Conservation (phyloP, 768 basidiomycete genomes). For the Cystofilobasidium bisporidii region DNA sequence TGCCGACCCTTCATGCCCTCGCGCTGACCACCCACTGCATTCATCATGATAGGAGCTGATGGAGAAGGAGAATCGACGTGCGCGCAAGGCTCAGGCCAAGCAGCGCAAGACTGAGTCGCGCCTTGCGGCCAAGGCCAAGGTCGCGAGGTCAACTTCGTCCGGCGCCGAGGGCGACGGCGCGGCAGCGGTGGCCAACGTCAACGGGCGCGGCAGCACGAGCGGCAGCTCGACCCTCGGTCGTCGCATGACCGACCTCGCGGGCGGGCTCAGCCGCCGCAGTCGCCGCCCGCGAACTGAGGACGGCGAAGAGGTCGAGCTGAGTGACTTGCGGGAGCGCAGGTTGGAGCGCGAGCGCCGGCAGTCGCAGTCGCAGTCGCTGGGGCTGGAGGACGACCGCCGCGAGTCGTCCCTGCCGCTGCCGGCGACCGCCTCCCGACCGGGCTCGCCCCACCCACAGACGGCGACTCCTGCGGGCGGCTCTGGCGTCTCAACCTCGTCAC, state of each 20-base stretch:
- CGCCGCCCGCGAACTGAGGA: conserved; percentile 4
- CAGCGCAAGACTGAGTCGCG: conserved; percentile 13
- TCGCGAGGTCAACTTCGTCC: background rate
- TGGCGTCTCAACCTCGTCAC: conserved; percentile 7
- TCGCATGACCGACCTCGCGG: background rate
- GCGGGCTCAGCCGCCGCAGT: background rate
- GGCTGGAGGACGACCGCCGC: background rate
- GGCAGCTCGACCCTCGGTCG: conserved; percentile 6
- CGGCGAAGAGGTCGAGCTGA: conserved; percentile 9
- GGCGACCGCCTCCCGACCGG: background rate
- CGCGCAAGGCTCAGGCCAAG: conserved; percentile 7
- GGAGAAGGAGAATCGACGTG: conserved; percentile 28
- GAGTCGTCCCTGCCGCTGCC: conserved; percentile 3
- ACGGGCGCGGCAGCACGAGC: background rate
- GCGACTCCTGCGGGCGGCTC: background rate
- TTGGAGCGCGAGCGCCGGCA: too few relatives aligned
- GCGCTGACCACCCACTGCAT: background rate
- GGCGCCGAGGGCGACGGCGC: conserved; percentile 1
- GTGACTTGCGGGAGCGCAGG: background rate
- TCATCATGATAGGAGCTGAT: conserved; percentile 28
- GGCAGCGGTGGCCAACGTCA: background rate
- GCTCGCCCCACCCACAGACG: background rate
- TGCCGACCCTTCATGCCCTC: background rate
- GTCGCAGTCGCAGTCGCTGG: too few relatives aligned
- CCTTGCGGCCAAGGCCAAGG: conserved; percentile 1